These are phyloP conservation scores for Alternaria gaisen DNA, from an alignment of 2,329 filamentous ascomycete genomes.

Conservation along the genomic window DNA sequence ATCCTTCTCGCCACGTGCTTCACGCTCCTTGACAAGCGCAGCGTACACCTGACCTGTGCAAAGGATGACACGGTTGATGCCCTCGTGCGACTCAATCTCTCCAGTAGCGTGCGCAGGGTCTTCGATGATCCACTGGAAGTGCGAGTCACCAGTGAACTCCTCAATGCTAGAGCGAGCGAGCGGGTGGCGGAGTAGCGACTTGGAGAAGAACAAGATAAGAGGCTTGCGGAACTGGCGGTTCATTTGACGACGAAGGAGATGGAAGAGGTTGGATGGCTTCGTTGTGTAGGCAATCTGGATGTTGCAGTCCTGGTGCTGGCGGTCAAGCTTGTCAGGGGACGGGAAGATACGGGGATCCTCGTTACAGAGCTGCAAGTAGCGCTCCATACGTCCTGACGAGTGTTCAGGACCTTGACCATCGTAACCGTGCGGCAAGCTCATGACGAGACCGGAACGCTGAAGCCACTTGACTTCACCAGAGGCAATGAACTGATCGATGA, in stretches of 20 bases:
- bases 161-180: constrained; percentile 88
- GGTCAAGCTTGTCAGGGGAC: constrained; percentile 83
- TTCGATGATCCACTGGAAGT: constrained; percentile 96
- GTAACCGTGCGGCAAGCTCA: constrained; percentile 97
- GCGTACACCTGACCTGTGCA: constrained; percentile 96
- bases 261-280: constrained; percentile 95
- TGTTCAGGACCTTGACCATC: constrained; percentile 98
- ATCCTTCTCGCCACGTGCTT: constrained; percentile 84
- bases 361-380: constrained; percentile 96
- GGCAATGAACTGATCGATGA: constrained; percentile 98
- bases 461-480: constrained; percentile 99
- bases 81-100: constrained; percentile 77
- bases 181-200: constrained; percentile 93
- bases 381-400: constrained; percentile 95
- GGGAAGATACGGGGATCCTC: constrained; percentile 97
- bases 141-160: constrained; percentile 88
- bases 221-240: constrained; percentile 99
- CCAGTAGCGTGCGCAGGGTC: constrained; percentile 84
- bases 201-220: constrained; percentile 97
- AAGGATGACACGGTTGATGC: constrained; percentile 93
- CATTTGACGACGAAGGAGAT: constrained; percentile 95
- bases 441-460: constrained; percentile 93
- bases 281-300: constrained; percentile 99
- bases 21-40: constrained; percentile 88
- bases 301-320: constrained; percentile 99